These are phyloP conservation scores for Spatholobus suberectus DNA, from an alignment of 306 rosid species.

Conservation along the genomic window DNA sequence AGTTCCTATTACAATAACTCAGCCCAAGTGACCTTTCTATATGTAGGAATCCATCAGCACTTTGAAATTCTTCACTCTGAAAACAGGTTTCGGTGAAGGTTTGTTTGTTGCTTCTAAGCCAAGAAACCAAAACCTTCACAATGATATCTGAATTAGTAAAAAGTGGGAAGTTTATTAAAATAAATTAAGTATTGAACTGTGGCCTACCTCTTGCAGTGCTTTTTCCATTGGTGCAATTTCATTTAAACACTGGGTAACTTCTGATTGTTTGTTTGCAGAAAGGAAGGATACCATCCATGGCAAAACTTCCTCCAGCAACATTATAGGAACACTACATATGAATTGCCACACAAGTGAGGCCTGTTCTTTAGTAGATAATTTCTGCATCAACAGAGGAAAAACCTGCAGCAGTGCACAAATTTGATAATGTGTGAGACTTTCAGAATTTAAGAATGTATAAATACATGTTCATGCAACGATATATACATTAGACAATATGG, in stretches of 20 bases:
- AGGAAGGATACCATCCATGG: conserved; percentile 81
- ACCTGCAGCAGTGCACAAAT: conserved; percentile 58
- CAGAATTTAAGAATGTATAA: conserved; percentile 27
- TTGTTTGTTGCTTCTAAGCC: conserved; percentile 60
- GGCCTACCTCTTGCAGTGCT: conserved; percentile 77
- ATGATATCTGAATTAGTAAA: conserved; percentile 44
- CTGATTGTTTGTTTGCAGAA: conserved; percentile 63
- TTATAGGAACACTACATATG: conserved; percentile 82
- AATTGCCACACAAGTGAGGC: conserved; percentile 91
- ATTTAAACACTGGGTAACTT: conserved; percentile 60
- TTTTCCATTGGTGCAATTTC: conserved; percentile 74
- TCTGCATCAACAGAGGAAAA: conserved; percentile 77
- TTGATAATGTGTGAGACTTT: conserved; percentile 13
- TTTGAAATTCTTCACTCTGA: conserved; percentile 50
- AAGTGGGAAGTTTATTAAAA: conserved; percentile 22
- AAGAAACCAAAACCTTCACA: conserved; percentile 78
- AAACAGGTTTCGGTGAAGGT: conserved; percentile 29
- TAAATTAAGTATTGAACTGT: conserved; percentile 26
- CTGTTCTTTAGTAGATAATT: conserved; percentile 71
- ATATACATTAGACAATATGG: conserved; percentile 11
- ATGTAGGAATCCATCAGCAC: conserved; percentile 45
- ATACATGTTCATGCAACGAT: conserved; percentile 7
- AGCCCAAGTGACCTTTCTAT: conserved; percentile 47
- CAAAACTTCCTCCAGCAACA: conserved; percentile 68
- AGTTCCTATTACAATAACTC: conserved; percentile 47